Evolutionary conservation across 306 rosid species (phyloP), one percentile per base, ranked within the genome.

Genomic region (Corylus avellana): DNA sequence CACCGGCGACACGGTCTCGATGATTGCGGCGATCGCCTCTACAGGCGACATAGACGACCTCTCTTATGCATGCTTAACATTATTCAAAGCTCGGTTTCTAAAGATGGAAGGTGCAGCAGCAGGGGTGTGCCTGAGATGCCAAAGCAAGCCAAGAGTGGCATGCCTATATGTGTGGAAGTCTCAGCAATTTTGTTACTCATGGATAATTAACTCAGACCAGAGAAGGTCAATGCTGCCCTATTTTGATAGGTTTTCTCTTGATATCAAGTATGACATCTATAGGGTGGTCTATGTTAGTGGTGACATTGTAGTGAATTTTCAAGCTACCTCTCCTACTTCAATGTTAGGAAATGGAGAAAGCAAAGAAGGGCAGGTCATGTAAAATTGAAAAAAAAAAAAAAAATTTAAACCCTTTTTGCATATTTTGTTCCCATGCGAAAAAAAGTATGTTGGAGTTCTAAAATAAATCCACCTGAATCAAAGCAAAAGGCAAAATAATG

Each of bases 151-250:
- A 0, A 78, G 70, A 47, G 84, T 90, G 10, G 84, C 85, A 22
- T 89, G 87, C 72, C 74, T 93, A 10, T 85, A 81, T 35, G 93
- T 93, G 54, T 93, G 98, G 98, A 90, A 90, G 29, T 90, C 92
- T 49, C 89, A 86, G 29, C 93, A 84, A 12, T 78, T 75, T 51
- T 93, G 90, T 70, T 93, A 93, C 86, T 86, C 97, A 0, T 90
- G 92, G 92, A 82, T 93, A 75, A 76, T 93, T 53, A 85, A 72
- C 50, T 82, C 86, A 0, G 87, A 91, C 59, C 88, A 85, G 7
- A 81, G 82, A 61, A 86, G 75, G 9, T 85, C 89, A 61, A 83
- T 87, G 87, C 75, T 87, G 67, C 89, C 95, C 4, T 93, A 87
- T 72, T 88, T 91, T 9, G 97, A 93, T 81, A 84, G 84, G 25